Evolutionary conservation across 1,284 basidiomycete species (phyloP).

Genomic region (Lignosus rhinocerotis): DNA sequence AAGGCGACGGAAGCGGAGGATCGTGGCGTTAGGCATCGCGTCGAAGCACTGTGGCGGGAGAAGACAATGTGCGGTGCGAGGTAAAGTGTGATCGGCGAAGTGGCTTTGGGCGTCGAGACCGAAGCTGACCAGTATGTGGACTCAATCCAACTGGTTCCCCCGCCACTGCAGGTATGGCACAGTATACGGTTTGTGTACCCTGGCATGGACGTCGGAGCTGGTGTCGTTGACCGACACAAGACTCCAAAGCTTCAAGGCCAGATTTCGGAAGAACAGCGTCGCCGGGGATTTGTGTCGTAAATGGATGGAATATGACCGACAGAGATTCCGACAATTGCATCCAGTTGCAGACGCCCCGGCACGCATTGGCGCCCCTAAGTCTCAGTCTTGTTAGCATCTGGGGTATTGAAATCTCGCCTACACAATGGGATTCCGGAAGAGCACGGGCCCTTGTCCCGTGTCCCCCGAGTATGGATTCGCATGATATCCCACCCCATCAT

Average conservation of each 20-base stretch:
- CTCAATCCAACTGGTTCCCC: not conserved
- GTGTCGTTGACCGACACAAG: constrained; percentile 1
- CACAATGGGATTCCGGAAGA: not conserved
- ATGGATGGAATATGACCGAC: not conserved
- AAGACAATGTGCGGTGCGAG: not conserved
- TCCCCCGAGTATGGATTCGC: not conserved
- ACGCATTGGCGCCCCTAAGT: not conserved
- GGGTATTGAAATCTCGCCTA: not conserved
- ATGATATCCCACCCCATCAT: not conserved
- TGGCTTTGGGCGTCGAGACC: not conserved
- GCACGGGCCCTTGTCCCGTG: not conserved
- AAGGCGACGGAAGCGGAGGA: not conserved
- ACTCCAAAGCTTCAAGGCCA: not conserved
- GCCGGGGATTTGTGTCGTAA: not conserved
- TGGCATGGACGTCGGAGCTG: constrained; percentile 1
- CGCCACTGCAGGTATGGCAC: not conserved
- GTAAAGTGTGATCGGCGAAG: not conserved
- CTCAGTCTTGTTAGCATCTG: constrained; percentile 11
- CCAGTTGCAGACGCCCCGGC: not conserved
- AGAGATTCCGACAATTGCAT: constrained; percentile 2
- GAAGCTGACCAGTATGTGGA: not conserved
- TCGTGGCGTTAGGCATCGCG: not conserved
- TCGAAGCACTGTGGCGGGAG: not conserved
- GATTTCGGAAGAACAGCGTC: not conserved
- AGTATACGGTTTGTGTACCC: not conserved